Base-by-base conservation (phyloP, 305 asterid genomes). In the Rubia occidens region DNA sequence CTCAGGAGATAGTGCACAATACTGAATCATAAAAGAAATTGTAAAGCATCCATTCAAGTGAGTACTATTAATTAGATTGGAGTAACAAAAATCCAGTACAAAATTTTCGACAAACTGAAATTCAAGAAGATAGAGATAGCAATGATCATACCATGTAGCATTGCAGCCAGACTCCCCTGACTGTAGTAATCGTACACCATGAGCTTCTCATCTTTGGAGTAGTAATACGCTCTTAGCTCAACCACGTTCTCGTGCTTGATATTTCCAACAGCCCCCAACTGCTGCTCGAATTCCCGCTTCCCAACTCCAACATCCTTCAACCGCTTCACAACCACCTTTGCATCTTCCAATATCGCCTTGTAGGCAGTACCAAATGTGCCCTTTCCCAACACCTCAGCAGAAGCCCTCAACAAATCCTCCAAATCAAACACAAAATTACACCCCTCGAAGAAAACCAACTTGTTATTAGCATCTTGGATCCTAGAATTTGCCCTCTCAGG, bases 201-300 rank as follows among this genome's bases (percentile, higher is more conserved):
- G 70, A 92, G 96, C 85, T 88, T 89, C 80, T 91, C 98, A 10
- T 91, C 98, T 72, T 91, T 89, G 10, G 98, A 92, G 83, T 89
- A 92, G 77, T 88, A 92, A 76, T 92, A 93, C n/a, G 94, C 98
- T 80, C 95, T 87, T 68, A 93, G 74, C 82, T 93, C 95, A 17
- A 82, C 76, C 75, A 93, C 95, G 77, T 93, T 90, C 78, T 90
- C 96, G 65, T 93, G 95, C 72, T 88, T 87, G 43, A 93, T 87
- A 70, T 75, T 79, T 53, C 98, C 97, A 11, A 90, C 89, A 17
- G 87, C 66, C 74, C 80, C 80, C 96, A 93, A 85, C 67, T 87
- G 96, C 49, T 86, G 98, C 82, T 93, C 97, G 21, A 93, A 93
- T 66, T 93, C 98, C 78, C 74, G 81, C 80, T 85, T 93, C 17